Evolutionary conservation across 202 grass and related monocot species (phyloP).

Genomic region (Bolboschoenoplectus hybrid): DNA sequence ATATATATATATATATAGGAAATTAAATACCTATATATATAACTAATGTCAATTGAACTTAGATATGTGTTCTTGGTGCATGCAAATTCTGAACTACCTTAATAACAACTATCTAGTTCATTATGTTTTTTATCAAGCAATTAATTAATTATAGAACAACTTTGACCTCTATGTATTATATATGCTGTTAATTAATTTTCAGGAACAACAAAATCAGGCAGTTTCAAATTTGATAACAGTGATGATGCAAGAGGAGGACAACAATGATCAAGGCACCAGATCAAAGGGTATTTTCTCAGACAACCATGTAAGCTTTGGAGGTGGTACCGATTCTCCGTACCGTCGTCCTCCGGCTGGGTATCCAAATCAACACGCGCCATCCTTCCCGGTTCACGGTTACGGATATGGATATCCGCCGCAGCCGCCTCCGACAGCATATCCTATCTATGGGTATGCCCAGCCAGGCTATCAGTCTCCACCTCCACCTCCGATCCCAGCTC

Average conservation of each 20-base stretch:
- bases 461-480: not conserved
- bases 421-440: not conserved
- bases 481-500: not conserved
- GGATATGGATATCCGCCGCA: no score
- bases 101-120: no score
- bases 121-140: no score
- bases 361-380: not conserved
- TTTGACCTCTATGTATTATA: no score
- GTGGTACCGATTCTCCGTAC: not conserved
- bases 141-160: no score
- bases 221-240: not conserved
- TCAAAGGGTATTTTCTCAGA: constrained; percentile 33
- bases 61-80: no score
- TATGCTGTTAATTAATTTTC: no score
- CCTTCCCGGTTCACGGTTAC: not conserved
- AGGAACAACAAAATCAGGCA: not conserved
- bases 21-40: no score
- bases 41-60: no score
- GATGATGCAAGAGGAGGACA: not conserved
- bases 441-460: not conserved
- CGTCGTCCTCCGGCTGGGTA: not conserved
- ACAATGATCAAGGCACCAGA: not conserved
- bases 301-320: not conserved
- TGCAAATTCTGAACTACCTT: no score
- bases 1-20: no score